phyloP scores from a whole-genome alignment of 208 protist genomes.

The Leishmania martiniquensis region DNA sequence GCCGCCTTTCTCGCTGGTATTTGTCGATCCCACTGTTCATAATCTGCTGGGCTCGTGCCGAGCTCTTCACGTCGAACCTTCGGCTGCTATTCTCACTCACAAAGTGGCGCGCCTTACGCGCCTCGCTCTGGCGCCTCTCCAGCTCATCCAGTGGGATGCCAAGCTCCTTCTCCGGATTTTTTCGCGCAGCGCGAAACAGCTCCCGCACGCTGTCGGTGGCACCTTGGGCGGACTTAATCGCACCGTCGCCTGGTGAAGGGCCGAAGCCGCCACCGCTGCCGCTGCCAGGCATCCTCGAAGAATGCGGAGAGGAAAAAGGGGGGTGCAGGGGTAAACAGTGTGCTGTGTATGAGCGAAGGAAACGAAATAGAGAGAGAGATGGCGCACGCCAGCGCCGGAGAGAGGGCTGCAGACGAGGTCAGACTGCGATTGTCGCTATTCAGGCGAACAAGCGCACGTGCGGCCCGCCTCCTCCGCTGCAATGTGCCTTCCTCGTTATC shows the following conservation, averaged over 20 bases:
- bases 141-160: constrained; percentile 76
- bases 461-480: background rate
- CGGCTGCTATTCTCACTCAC: constrained; percentile 43
- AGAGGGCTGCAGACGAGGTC: background rate
- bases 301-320: background rate
- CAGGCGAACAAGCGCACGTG: background rate
- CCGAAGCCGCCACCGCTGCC: constrained; percentile 4
- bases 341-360: too few relatives aligned
- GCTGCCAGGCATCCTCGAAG: background rate
- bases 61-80: constrained; percentile 83
- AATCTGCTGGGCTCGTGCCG: constrained; percentile 83
- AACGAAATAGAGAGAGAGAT: background rate
- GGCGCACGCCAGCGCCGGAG: background rate
- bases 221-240: constrained; percentile 41
- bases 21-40: constrained; percentile 71
- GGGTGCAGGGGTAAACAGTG: background rate
- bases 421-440: background rate
- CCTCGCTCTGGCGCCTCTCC: constrained; percentile 57
- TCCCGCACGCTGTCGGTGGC: constrained; percentile 39
- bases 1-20: constrained; percentile 66
- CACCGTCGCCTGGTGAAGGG: constrained; percentile 34
- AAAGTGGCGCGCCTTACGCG: constrained; percentile 49
- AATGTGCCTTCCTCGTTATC: background rate
- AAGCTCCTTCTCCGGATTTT: constrained; percentile 66
- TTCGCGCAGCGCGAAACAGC: constrained; percentile 38